These are phyloP conservation scores for Suhomyces sp. DNA, from an alignment of 805 yeast genomes.

Conservation along the genomic window DNA sequence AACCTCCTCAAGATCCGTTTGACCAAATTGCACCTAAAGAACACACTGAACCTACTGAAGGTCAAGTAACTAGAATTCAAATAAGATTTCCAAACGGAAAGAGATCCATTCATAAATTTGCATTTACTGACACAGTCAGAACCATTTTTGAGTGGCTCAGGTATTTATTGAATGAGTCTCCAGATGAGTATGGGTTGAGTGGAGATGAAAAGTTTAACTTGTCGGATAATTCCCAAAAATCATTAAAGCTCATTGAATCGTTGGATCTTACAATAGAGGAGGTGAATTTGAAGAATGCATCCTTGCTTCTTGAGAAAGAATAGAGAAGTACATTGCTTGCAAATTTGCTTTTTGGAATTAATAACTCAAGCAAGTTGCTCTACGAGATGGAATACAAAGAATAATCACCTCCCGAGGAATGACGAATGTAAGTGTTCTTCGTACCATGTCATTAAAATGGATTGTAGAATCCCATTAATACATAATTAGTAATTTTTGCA, in stretches of 20 bases:
- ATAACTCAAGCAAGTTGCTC: too few species aligned
- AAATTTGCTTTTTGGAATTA: too few species aligned
- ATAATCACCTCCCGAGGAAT: too few species aligned
- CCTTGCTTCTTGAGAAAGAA: slow-evolving; percentile 59
- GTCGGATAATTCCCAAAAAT: slow-evolving; percentile 31
- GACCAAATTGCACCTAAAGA: slow-evolving; percentile 47
- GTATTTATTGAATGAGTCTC: slow-evolving; percentile 43
- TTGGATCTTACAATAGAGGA: slow-evolving; percentile 60
- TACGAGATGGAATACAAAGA: too few species aligned
- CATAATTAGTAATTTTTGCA: too few species aligned
- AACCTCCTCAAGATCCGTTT: slow-evolving; percentile 39
- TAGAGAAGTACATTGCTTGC: background rate
- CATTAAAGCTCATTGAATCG: slow-evolving; percentile 55
- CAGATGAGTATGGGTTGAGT: slow-evolving; percentile 51
- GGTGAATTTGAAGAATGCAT: slow-evolving; percentile 80
- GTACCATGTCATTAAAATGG: too few species aligned
- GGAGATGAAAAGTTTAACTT: slow-evolving; percentile 28
- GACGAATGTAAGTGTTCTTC: too few species aligned
- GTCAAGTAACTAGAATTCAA: slow-evolving; percentile 72
- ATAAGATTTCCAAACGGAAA: slow-evolving; percentile 87
- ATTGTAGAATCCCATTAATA: too few species aligned
- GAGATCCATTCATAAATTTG: slow-evolving; percentile 70
- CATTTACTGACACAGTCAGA: slow-evolving; percentile 53
- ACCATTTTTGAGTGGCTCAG: slow-evolving; percentile 67
- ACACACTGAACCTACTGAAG: slow-evolving; percentile 62